phyloP scores from a whole-genome alignment of 2,329 filamentous ascomycete species.

The Cladophialophora psammophila region DNA sequence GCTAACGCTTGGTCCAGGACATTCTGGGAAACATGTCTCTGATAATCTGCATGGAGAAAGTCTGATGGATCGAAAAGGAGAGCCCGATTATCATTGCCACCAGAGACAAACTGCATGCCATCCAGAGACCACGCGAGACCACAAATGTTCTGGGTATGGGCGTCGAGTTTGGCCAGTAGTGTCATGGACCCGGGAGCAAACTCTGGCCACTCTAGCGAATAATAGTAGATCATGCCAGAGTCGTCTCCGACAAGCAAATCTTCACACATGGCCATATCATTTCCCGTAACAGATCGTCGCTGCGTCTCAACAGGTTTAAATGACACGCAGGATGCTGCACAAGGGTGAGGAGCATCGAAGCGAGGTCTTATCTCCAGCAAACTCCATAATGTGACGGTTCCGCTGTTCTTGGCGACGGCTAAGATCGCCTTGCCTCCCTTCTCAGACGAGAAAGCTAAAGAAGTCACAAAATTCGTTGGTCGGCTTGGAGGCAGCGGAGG shows the following conservation, averaged over 20 bases:
- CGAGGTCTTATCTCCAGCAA: constrained; percentile 70
- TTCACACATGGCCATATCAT: constrained; percentile 68
- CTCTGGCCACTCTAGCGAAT: constrained; percentile 82
- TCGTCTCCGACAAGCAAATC: constrained; percentile 89
- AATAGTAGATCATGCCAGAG: constrained; percentile 81
- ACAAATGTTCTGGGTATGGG: constrained; percentile 90
- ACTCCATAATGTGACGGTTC: constrained; percentile 78
- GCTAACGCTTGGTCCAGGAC: constrained; percentile 6
- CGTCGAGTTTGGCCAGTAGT: constrained; percentile 75
- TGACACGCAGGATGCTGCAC: constrained; percentile 77
- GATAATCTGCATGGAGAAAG: constrained; percentile 53
- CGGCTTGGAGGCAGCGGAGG: constrained; percentile 62
- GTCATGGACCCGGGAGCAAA: constrained; percentile 69
- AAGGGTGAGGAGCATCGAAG: constrained; percentile 76
- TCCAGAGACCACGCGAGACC: constrained; percentile 86
- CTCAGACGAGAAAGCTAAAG: constrained; percentile 85
- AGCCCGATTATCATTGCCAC: constrained; percentile 91
- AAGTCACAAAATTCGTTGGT: constrained; percentile 71
- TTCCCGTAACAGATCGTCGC: constrained; percentile 57
- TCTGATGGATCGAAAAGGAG: constrained; percentile 76
- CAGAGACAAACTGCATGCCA: constrained; percentile 80
- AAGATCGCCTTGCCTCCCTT: constrained; percentile 79
- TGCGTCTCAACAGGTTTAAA: constrained; percentile 73
- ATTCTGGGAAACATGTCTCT: constrained; percentile 17
- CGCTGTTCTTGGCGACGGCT: constrained; percentile 81